Base-by-base conservation (phyloP, 2,329 filamentous ascomycete genomes). In the Nemania serpens region DNA sequence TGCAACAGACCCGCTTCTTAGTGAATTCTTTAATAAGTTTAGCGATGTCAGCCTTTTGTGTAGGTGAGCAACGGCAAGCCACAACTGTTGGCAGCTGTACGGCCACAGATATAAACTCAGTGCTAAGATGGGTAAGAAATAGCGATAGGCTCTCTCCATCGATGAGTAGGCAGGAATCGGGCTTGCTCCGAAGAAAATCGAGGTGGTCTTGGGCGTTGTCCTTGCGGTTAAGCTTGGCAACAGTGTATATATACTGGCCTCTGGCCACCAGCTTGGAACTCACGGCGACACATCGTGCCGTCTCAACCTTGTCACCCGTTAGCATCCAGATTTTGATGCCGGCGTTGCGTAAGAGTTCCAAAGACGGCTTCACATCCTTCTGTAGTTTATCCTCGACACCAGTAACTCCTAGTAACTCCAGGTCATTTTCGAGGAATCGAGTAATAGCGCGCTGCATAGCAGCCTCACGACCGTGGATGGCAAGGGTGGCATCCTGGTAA, bases 301-400 rank as follows among this genome's bases (percentile, higher is more conserved):
- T 99, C 77, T 99, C 95, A 2, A 99, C 91, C 77, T 99, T 99
- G 81, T 99, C 95, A 48, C 95, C 95, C 0, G 95, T 99, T 74
- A 99, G 82, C 95, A 99, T 99, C 95, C 95, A 99, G 52, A 99
- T 98, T 76, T 98, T 98, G 78, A 99, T 95, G 25, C 95, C 95
- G 0, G 95, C 95, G 70, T 99, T 99, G 67, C 95, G 91, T 54
- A 99, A 84, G 5, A 99, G 85, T 75, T 99, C 96, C 5, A 99
- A 82, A 0, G 93, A 97, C 1, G 94, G 91, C 75, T 98, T 99
- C 71, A 99, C 95, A 71, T 98, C 93, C 65, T 88, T 89, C 74
- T 99, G 95, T 12, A 99, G 84, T 73, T 96, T 97, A 77, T 99
- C 95, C 76, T 99, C 96, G 0, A 99, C 95, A 65, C 95, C 95